Evolutionary conservation across 371 early-diverging fungal genomes (phyloP).

Genomic region (Mortierella sp.): DNA sequence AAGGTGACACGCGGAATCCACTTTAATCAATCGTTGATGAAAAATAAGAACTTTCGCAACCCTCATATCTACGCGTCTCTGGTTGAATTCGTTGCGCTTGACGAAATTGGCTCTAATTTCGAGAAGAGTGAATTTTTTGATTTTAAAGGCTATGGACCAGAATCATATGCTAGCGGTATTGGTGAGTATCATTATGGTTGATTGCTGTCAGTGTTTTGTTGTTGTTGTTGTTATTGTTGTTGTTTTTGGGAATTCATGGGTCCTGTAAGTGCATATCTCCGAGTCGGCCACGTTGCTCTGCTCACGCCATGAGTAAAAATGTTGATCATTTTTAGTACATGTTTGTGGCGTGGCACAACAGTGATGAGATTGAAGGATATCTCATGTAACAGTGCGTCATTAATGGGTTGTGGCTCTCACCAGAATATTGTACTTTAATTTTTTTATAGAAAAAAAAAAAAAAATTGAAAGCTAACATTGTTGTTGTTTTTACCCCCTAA

Average conservation of each 20-base stretch:
- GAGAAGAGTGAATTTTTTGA: slow-evolving; percentile 65
- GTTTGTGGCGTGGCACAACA: neutral
- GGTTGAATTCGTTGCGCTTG: slow-evolving; percentile 75
- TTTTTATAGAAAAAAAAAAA: no score
- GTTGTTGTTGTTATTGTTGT: neutral
- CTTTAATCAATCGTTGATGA: slow-evolving; percentile 76
- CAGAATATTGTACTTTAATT: no score
- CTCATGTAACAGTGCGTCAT: neutral
- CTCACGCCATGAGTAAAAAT: neutral
- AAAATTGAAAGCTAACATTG: neutral
- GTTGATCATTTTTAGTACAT: neutral
- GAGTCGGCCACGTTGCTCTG: no score
- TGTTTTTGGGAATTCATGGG: neutral
- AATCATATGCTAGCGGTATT: slow-evolving; percentile 64
- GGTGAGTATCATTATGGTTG: slow-evolving; percentile 55
- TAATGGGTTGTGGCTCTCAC: neutral
- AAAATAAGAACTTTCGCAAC: slow-evolving; percentile 82
- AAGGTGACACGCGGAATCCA: slow-evolving; percentile 64
- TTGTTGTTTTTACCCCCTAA: neutral
- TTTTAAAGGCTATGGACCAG: slow-evolving; percentile 66
- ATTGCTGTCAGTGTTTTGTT: neutral
- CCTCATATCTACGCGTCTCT: slow-evolving; percentile 81
- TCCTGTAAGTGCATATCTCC: neutral
- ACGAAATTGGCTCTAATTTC: slow-evolving; percentile 78
- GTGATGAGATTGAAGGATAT: neutral